Evolutionary conservation across 1,139 yeast genomes (phyloP), one percentile per base, ranked within the genome.

Genomic region (Taphrina communis): DNA sequence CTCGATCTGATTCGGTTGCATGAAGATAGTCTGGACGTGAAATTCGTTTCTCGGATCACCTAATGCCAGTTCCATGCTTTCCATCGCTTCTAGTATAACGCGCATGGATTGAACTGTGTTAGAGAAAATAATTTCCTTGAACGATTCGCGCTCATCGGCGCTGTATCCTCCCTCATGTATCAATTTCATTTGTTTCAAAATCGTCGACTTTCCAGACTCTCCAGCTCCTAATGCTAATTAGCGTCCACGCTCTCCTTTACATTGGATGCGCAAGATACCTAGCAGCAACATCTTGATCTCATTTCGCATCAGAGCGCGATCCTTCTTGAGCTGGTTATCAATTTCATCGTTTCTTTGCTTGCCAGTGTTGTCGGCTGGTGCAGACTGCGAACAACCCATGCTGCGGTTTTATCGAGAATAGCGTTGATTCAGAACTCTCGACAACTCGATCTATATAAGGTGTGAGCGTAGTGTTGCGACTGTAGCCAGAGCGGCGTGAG

Each of bases 201-300:
- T 96, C 0, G 99, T 94, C 1, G 97, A 90, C 77, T 94, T 94
- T 7, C 99, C 99, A 69, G 94, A 87, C 78, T 94, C 99, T 7
- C 99, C 99, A 0, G 98, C 93, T 36, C 67, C 67, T 63, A 38
- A n/a, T 11, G n/a, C 19, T 19, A 36, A 25, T 42, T 11, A 35
- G 25, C 17, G 12, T 11, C 53, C 17, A 14, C 36, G n/a, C 36
- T 4, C 39, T 58, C 53, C 63, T 46, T 36, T n/a, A 36, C 19
- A 17, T 35, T 9, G 19, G 21, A 4, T 5, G 46, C 35, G 38
- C 35, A 7, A 11, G 6, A 6, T 65, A 65, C 73, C 72, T 36
- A 72, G 69, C 44, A 73, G 68, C 53, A 73, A 69, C 71, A 73
- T 69, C 58, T 74, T 74, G 69, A 71, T 72, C 72, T 66, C 74